phyloP scores from a whole-genome alignment of 2,329 filamentous ascomycete species.

The Aspergillus sp. region DNA sequence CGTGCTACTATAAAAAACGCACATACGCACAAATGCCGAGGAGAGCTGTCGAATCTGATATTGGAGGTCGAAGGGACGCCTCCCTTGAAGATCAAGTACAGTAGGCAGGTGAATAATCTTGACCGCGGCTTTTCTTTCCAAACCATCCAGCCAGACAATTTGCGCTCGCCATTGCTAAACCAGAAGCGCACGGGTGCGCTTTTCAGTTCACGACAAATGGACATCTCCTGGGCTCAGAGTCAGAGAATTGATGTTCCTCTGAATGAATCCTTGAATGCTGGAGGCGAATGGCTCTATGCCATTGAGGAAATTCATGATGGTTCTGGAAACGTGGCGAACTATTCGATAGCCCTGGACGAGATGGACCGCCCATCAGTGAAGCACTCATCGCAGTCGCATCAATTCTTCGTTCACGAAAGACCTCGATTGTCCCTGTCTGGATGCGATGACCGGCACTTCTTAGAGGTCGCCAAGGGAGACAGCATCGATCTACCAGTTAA shows the following conservation, averaged over 20 bases:
- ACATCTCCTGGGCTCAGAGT: slow-evolving; percentile 70
- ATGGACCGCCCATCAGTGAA: slow-evolving; percentile 54
- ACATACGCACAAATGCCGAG: slow-evolving; percentile 65
- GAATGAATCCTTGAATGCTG: slow-evolving; percentile 77
- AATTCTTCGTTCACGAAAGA: slow-evolving; percentile 79
- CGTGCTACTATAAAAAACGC: slow-evolving; percentile 64
- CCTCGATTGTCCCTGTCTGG: slow-evolving; percentile 65
- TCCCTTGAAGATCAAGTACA: slow-evolving; percentile 88
- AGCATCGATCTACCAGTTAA: slow-evolving; percentile 62
- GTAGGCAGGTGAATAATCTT: slow-evolving; percentile 74
- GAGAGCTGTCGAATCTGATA: slow-evolving; percentile 78
- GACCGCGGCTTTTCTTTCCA: slow-evolving; percentile 84
- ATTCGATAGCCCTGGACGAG: slow-evolving; percentile 59
- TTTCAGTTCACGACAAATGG: slow-evolving; percentile 44
- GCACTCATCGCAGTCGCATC: slow-evolving; percentile 61
- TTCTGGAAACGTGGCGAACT: slow-evolving; percentile 78
- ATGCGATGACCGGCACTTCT: slow-evolving; percentile 71
- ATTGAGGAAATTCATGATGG: slow-evolving; percentile 90
- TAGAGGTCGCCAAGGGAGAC: slow-evolving; percentile 75
- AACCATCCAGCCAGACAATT: slow-evolving; percentile 83
- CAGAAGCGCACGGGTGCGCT: slow-evolving; percentile 53
- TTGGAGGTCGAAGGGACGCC: slow-evolving; percentile 83
- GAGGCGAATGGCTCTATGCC: slow-evolving; percentile 80
- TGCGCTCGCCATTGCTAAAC: slow-evolving; percentile 67
- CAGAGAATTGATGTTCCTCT: slow-evolving; percentile 72